Conservation (phyloP, 2,329 filamentous ascomycete genomes). For the Phialemonium atrogriseum region DNA sequence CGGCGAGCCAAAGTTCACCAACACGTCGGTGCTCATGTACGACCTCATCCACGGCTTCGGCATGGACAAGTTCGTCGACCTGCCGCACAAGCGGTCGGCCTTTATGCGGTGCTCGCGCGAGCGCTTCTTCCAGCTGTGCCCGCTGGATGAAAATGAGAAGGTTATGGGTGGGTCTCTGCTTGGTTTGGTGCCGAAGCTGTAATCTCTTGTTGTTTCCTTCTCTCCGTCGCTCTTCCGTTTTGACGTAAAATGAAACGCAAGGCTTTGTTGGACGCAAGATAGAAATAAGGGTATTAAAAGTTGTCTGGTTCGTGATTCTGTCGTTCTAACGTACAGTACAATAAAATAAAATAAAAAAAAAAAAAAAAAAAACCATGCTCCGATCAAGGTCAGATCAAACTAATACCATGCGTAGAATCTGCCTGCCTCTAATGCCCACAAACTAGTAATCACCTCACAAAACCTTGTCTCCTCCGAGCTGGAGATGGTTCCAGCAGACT, state of each 20-base stretch:
- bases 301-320: no score
- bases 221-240: not conserved
- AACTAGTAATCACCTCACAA: no score
- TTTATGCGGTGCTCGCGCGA: conserved; percentile 57
- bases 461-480: conserved; percentile 28
- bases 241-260: not conserved
- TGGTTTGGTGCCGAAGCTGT: conserved; percentile 46
- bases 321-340: no score
- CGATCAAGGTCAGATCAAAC: no score
- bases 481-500: conserved; percentile 50
- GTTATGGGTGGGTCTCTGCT: conserved; percentile 44
- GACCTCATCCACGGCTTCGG: conserved; percentile 67
- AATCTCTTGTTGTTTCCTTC: conserved; percentile 8
- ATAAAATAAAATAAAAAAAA: no score
- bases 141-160: conserved; percentile 48
- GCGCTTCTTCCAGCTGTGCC: conserved; percentile 62
- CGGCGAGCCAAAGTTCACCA: conserved; percentile 66
- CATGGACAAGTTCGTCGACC: conserved; percentile 63
- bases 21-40: conserved; percentile 62
- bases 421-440: no score
- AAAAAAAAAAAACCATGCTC: no score
- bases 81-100: conserved; percentile 64
- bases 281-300: no score
- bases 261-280: no score
- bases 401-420: no score